A percentile compares a stretch with the other conserved stretches of the same genome.
Evolutionary conservation across 306 rosid species (phyloP).

Genomic region (Cyclanthera cordifolia): DNA sequence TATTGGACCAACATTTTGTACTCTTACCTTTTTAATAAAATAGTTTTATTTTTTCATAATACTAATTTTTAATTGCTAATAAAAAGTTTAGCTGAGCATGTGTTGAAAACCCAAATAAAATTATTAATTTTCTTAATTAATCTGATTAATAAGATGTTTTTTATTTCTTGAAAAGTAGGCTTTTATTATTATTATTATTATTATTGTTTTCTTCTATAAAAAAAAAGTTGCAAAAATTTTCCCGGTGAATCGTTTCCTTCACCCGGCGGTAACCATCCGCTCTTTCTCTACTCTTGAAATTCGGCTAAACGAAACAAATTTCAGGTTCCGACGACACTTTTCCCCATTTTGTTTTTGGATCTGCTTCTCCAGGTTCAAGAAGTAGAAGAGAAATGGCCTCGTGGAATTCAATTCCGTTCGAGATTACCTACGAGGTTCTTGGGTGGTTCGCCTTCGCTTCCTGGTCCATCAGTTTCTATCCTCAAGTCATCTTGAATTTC

Average conservation of each 20-base stretch:
- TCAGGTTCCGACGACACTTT: not conserved
- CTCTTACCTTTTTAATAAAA: too few species aligned
- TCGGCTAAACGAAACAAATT: not conserved
- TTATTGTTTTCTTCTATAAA: too few species aligned
- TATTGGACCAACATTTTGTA: too few species aligned
- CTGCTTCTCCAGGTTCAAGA: not conserved
- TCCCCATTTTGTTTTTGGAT: not conserved
- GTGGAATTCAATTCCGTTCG: constrained; percentile 64
- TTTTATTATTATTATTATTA: too few species aligned
- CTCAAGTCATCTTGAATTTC: constrained; percentile 67
- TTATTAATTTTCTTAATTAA: too few species aligned
- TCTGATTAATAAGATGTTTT: too few species aligned
- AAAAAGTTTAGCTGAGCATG: too few species aligned
- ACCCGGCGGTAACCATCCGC: not conserved
- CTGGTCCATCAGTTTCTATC: constrained; percentile 76
- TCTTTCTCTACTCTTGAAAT: not conserved
- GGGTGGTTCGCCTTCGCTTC: constrained; percentile 66
- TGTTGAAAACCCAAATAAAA: too few species aligned
- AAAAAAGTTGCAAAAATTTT: too few species aligned
- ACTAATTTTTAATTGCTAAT: too few species aligned
- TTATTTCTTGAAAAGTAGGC: too few species aligned
- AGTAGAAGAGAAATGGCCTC: constrained; percentile 35
- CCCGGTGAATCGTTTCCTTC: not conserved
- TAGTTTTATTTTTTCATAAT: too few species aligned
- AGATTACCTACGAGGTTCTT: constrained; percentile 45